Base-by-base conservation (phyloP, 2,329 filamentous ascomycete genomes). In the Cordyceps farinosa region DNA sequence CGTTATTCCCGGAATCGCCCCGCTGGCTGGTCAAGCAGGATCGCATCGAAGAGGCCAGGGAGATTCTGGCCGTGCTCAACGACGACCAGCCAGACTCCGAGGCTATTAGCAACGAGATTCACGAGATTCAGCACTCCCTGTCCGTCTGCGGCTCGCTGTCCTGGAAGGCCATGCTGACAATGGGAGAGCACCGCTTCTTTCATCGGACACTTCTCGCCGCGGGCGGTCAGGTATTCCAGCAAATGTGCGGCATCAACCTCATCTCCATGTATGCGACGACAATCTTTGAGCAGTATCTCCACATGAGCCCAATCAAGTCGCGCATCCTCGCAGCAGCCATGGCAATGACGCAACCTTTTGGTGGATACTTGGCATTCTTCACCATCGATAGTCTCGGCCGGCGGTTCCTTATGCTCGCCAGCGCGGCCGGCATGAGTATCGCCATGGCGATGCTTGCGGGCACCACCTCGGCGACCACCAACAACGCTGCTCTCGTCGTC, bases 41-140 rank as follows among this genome's bases (percentile, higher is more conserved):
- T 1, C 70, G 71, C 8, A 66, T 70, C 0, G 71, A 74, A 7
- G 72, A 78, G 55, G 76, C 75, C 0, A 65, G 81, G 3, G 86
- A 84, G 61, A 81, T 90, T 42, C 77, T 91, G 3, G 67, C 71
- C 1, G 42, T 51, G 2, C 40, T 66, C 8, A 30, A 44, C 30
- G 65, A 66, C 40, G 13, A 38, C 5, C 42, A 61, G 17, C 48
- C 57, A 1, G 52, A 57, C 10, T 53, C 56, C 6, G 65, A 66
- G 1, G 36, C 45, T n/a, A 65, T 66, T 22, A 32, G 6, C 40
- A 48, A 36, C 6, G 65, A 66, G 2, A 62, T 66, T 22, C 63
- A 57, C 13, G 64, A 65, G 10, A 66, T 66, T 9, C 48, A 65
- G 42, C 61, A 61, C 22, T 65, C 65, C 8, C 63, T 66, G 3